Conservation (phyloP, 176 grass and related monocot genomes). For the Chrysopogon serrulatus region DNA sequence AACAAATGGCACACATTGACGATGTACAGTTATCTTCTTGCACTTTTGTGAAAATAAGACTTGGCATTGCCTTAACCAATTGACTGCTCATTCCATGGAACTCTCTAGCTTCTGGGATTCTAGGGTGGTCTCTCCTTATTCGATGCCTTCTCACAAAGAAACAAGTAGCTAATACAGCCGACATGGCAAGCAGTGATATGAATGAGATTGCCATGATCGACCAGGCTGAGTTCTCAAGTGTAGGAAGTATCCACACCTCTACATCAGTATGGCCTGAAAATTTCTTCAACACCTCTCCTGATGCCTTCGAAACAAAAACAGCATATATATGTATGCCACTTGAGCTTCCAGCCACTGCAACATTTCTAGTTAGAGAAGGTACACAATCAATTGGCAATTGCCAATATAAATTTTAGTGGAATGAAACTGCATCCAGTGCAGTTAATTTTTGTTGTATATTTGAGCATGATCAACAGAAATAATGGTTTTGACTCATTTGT, state of each 20-base stretch:
- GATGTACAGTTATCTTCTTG: constrained; percentile 83
- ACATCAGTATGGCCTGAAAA: constrained; percentile 57
- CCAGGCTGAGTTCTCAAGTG: constrained; percentile 75
- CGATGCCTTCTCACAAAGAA: constrained; percentile 86
- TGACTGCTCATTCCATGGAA: constrained; percentile 84
- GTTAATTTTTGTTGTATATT: background rate
- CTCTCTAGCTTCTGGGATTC: constrained; percentile 43
- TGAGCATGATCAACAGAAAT: background rate
- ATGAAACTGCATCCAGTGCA: background rate
- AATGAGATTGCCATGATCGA: constrained; percentile 75
- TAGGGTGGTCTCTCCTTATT: constrained; percentile 48
- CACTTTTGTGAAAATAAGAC: constrained; percentile 70
- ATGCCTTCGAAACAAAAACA: constrained; percentile 70
- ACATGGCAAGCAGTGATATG: constrained; percentile 82
- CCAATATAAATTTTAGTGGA: background rate
- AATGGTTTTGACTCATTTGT: background rate
- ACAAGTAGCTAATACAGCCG: constrained; percentile 76
- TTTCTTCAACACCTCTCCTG: constrained; percentile 62
- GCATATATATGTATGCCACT: constrained; percentile 64
- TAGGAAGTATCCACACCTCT: constrained; percentile 80
- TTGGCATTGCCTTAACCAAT: constrained; percentile 83
- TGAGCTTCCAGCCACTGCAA: constrained; percentile 88
- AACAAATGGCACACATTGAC: constrained; percentile 75
- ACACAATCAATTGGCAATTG: background rate
- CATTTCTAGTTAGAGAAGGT: background rate